Evolutionary conservation across 495 filamentous ascomycete species (phyloP).

Genomic region (Aspergillus hancockii): DNA sequence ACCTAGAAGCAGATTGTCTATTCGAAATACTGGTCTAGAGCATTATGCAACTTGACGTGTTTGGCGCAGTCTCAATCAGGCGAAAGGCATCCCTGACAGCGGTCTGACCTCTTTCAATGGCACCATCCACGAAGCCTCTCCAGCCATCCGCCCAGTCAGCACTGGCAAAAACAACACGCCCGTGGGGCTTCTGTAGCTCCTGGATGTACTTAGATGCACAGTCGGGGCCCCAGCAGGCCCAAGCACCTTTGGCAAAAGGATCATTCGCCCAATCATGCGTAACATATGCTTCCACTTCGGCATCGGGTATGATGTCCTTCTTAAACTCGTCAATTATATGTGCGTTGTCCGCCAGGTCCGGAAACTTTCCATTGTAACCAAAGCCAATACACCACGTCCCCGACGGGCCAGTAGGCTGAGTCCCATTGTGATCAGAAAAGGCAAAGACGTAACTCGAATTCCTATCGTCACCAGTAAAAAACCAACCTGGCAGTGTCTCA

Average conservation of each 20-base stretch:
- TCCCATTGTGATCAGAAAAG: constrained; percentile 28
- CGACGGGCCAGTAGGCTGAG: constrained; percentile 13
- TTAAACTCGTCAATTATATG: constrained; percentile 9
- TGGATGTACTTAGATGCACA: constrained; percentile 18
- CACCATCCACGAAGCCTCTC: constrained; percentile 31
- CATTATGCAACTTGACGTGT: no score
- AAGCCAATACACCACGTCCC: constrained; percentile 27
- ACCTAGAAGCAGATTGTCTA: no score
- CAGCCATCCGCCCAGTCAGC: constrained; percentile 33
- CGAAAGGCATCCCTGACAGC: constrained; percentile 12
- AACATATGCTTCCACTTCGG: constrained; percentile 18
- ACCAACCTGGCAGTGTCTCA: constrained; percentile 14
- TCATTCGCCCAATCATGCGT: constrained; percentile 37
- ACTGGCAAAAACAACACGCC: constrained; percentile 24
- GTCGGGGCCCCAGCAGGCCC: constrained; percentile 25
- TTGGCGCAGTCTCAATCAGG: no score
- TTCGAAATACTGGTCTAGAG: no score
- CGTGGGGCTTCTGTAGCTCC: constrained; percentile 22
- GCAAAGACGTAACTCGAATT: constrained; percentile 22
- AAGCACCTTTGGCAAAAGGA: constrained; percentile 25
- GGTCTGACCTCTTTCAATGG: constrained; percentile 26
- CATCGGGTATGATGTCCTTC: constrained; percentile 15
- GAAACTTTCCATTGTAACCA: constrained; percentile 21
- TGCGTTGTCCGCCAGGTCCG: constrained; percentile 15
- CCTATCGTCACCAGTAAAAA: background rate